Percentiles rank a stretch among this genome's conserved stretches.
phyloP scores from a whole-genome alignment of 108 stramenopile genomes.

The Nitzschia palea region DNA sequence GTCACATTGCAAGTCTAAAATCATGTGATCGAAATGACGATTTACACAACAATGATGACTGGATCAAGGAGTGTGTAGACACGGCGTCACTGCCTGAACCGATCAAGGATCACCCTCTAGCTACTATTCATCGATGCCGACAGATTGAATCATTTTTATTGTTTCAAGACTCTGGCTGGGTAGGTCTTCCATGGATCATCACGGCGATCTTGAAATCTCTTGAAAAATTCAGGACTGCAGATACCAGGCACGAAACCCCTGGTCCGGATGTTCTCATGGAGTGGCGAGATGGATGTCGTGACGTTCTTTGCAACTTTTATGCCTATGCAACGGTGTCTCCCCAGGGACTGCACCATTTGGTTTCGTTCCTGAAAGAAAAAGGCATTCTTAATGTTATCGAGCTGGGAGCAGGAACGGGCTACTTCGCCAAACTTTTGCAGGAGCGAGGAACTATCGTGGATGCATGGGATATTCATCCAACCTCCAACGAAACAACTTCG shows the following conservation, averaged over 20 bases:
- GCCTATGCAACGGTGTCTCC: constrained; percentile 55
- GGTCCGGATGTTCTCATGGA: constrained; percentile 42
- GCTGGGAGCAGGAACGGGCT: constrained; percentile 66
- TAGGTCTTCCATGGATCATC: neutral
- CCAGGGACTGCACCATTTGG: neutral
- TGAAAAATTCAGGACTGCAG: constrained; percentile 2
- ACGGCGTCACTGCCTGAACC: neutral
- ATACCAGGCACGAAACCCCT: constrained; percentile 43
- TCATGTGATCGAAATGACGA: neutral
- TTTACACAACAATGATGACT: neutral
- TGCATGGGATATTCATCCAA: constrained; percentile 52
- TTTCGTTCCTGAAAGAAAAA: neutral
- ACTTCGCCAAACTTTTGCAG: constrained; percentile 42
- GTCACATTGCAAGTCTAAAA: neutral
- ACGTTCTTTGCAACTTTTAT: constrained; percentile 58
- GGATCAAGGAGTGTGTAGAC: neutral
- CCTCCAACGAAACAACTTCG: neutral
- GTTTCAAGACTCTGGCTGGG: constrained; percentile 29
- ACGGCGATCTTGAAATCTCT: constrained; percentile 1
- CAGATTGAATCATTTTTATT: constrained; percentile 24
- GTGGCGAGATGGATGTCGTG: constrained; percentile 69
- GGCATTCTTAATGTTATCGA: constrained; percentile 32
- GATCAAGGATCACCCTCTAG: constrained; percentile 25
- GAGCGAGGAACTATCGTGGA: constrained; percentile 21
- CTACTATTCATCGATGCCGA: constrained; percentile 30